phyloP scores from a whole-genome alignment of 352 stramenopile genomes.

The Pythium pectinolyticum region DNA sequence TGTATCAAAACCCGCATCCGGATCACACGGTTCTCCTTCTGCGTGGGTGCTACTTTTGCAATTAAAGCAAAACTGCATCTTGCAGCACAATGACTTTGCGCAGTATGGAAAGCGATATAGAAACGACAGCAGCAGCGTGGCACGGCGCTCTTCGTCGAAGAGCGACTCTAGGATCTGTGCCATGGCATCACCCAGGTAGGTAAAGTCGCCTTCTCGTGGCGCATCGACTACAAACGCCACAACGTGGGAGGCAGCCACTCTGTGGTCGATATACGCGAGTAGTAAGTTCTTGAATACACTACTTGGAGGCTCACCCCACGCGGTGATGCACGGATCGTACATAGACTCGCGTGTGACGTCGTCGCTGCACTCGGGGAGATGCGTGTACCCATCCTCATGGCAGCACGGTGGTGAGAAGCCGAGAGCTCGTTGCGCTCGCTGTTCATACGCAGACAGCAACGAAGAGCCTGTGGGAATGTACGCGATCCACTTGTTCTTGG shows the following conservation, averaged over 20 bases:
- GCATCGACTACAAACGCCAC: too few relatives aligned
- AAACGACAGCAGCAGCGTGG: slow-evolving; percentile 39
- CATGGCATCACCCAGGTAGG: too few relatives aligned
- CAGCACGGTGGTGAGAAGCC: slow-evolving; percentile 35
- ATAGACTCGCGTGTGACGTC: slow-evolving; percentile 9
- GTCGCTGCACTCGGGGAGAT: slow-evolving; percentile 24
- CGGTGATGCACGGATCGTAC: neutral
- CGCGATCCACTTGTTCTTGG: slow-evolving; percentile 23
- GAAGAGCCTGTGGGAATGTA: neutral
- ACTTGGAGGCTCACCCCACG: neutral
- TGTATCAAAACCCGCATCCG: slow-evolving; percentile 28
- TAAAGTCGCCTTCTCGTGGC: too few relatives aligned
- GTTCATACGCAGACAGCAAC: slow-evolving; percentile 12
- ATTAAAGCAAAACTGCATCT: slow-evolving; percentile 46
- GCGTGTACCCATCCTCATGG: slow-evolving; percentile 37
- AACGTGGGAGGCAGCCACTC: too few relatives aligned
- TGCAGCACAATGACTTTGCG: slow-evolving; percentile 41
- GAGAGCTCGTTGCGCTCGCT: slow-evolving; percentile 29
- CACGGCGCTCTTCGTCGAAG: slow-evolving; percentile 47
- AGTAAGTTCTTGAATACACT: too few relatives aligned
- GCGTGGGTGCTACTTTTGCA: slow-evolving; percentile 46
- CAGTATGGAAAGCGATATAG: slow-evolving; percentile 34
- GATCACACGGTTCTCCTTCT: neutral
- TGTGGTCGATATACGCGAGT: too few relatives aligned
- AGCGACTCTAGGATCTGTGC: too few relatives aligned